phyloP scores from a whole-genome alignment of 768 basidiomycete species.

The Hypholoma sublateritium region DNA sequence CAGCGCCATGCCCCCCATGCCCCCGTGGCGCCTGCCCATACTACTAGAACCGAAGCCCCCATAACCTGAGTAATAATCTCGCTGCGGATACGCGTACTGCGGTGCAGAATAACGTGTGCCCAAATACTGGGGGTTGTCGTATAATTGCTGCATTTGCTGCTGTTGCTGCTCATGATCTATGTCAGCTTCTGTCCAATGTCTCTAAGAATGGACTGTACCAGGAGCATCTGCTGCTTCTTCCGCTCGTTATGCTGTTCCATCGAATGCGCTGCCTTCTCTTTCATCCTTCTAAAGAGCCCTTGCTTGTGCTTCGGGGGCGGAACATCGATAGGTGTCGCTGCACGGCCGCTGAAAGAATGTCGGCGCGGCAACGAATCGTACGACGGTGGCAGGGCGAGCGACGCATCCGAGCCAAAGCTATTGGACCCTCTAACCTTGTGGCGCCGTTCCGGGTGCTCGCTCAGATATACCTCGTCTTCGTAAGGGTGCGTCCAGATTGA shows the following conservation, averaged over 20 bases:
- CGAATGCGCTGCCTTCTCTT: constrained; percentile 62
- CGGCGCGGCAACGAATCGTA: constrained; percentile 17
- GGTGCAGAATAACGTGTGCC: constrained; percentile 19
- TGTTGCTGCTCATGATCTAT: constrained; percentile 15
- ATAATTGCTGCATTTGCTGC: constrained; percentile 17
- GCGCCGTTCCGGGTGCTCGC: constrained; percentile 47
- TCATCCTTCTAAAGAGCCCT: constrained; percentile 59
- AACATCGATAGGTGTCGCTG: constrained; percentile 13
- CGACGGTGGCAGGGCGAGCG: constrained; percentile 3
- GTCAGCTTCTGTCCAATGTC: neutral
- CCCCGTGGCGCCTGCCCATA: constrained; percentile 8
- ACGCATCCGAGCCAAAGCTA: constrained; percentile 1
- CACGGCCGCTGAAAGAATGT: constrained; percentile 27
- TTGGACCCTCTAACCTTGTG: constrained; percentile 29
- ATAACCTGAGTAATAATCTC: neutral
- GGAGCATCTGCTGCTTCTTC: constrained; percentile 32
- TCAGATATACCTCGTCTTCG: constrained; percentile 65
- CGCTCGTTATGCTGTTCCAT: constrained; percentile 68
- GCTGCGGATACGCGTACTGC: constrained; percentile 20
- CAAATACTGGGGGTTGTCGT: constrained; percentile 18
- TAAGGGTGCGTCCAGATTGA: constrained; percentile 74
- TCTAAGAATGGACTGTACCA: constrained; percentile 4
- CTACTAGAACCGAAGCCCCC: neutral
- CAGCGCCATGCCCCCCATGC: constrained; percentile 33
- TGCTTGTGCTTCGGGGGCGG: constrained; percentile 32